phyloP scores from a whole-genome alignment of 495 filamentous ascomycete genomes.

The Letharia lupina region DNA sequence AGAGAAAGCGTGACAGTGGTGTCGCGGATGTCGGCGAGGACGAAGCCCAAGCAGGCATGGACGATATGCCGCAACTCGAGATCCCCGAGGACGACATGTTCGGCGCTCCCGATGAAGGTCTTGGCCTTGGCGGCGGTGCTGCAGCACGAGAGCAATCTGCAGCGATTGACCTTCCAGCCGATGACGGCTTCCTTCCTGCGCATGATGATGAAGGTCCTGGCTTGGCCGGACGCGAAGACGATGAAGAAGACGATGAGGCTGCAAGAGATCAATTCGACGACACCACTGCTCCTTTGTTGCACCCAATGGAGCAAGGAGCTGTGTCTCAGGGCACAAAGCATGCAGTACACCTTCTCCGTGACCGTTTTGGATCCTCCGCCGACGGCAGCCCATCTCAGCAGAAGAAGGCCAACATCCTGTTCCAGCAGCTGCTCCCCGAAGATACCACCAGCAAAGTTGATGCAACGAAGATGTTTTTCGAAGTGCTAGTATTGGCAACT shows the following conservation, averaged over 20 bases:
- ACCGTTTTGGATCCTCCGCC: slow-evolving; percentile 64
- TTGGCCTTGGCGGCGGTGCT: slow-evolving; percentile 43
- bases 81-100: slow-evolving; percentile 56
- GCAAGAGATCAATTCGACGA: slow-evolving; percentile 58
- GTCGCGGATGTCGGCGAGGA: slow-evolving; percentile 70
- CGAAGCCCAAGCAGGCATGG: slow-evolving; percentile 36
- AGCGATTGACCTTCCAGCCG: slow-evolving; percentile 57
- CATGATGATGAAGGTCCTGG: slow-evolving; percentile 47
- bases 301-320: slow-evolving; percentile 71
- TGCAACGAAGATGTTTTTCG: slow-evolving; percentile 99
- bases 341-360: slow-evolving; percentile 88
- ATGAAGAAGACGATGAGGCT: slow-evolving; percentile 21
- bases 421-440: slow-evolving; percentile 88
- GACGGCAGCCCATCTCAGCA: slow-evolving; percentile 48
- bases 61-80: slow-evolving; percentile 61
- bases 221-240: slow-evolving; percentile 21
- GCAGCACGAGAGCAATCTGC: slow-evolving; percentile 40
- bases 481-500: slow-evolving; percentile 87
- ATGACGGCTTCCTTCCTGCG: slow-evolving; percentile 43
- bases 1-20: slow-evolving; percentile 88
- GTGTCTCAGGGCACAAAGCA: slow-evolving; percentile 87
- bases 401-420: slow-evolving; percentile 69
- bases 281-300: slow-evolving; percentile 60
- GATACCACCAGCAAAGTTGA: slow-evolving; percentile 67
- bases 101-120: slow-evolving; percentile 39